These are phyloP conservation scores for Sonneratia caseolaris DNA, from an alignment of 345 rosid genomes.

Conservation along the genomic window DNA sequence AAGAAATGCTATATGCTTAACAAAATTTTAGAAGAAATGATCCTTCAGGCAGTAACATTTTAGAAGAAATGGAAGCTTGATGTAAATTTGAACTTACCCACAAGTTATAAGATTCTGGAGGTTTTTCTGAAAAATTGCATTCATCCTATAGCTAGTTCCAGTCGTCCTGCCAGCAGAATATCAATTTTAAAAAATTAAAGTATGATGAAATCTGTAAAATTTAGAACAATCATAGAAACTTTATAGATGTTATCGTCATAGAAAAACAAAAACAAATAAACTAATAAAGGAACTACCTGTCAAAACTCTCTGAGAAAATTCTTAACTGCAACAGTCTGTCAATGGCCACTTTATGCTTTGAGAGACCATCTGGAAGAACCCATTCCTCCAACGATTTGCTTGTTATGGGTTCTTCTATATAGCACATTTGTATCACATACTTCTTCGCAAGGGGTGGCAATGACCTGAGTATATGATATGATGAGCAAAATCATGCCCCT, in stretches of 20 bases:
- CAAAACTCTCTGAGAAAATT: constrained; percentile 38
- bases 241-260: neutral
- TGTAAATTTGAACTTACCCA: constrained; percentile 38
- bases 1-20: neutral
- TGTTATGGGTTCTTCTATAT: constrained; percentile 38
- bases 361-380: constrained; percentile 59
- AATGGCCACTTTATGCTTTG: constrained; percentile 77
- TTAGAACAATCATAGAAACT: neutral
- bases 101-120: constrained; percentile 60
- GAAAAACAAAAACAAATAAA: neutral
- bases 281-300: constrained; percentile 25
- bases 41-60: neutral
- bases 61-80: neutral
- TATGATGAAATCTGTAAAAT: neutral
- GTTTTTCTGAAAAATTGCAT: constrained; percentile 64
- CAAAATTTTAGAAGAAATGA: neutral
- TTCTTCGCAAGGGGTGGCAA: constrained; percentile 86
- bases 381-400: constrained; percentile 59
- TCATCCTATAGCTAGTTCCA: constrained; percentile 55
- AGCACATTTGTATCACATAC: constrained; percentile 63
- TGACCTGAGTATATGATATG: constrained; percentile 35
- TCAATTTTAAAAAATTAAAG: neutral
- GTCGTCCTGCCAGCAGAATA: constrained; percentile 41
- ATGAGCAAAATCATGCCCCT: neutral
- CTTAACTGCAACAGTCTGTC: constrained; percentile 71